phyloP scores from a whole-genome alignment of 768 basidiomycete genomes.

The Peribolospora baueri region DNA sequence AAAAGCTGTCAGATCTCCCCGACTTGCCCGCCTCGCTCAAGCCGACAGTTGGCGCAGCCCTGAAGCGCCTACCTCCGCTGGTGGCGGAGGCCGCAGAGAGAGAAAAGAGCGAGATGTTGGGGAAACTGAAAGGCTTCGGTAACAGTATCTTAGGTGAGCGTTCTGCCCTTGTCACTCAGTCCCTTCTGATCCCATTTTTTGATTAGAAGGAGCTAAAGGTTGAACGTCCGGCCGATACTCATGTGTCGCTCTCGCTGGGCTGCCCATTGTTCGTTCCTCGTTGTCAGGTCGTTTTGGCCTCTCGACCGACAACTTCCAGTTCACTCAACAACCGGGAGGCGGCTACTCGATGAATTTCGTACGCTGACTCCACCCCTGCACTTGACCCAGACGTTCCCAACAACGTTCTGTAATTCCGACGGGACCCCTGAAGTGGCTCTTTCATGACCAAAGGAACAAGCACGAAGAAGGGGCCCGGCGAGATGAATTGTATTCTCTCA shows the following conservation, averaged over 20 bases:
- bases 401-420: too few species aligned
- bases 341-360: conserved; percentile 78
- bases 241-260: too few species aligned
- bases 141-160: conserved; percentile 59
- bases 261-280: not conserved
- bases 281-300: conserved; percentile 64
- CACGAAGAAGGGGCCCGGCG: too few species aligned
- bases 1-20: conserved; percentile 37
- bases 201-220: not conserved
- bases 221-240: too few species aligned
- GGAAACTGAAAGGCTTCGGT: conserved; percentile 74
- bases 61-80: conserved; percentile 38
- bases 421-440: too few species aligned
- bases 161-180: not conserved
- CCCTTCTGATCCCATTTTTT: not conserved
- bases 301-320: conserved; percentile 91
- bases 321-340: conserved; percentile 63
- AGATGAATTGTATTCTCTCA: too few species aligned
- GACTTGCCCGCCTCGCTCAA: conserved; percentile 32
- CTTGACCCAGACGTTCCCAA: too few species aligned
- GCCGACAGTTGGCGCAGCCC: conserved; percentile 27
- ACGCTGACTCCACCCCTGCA: too few species aligned
- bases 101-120: conserved; percentile 77
- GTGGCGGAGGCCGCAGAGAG: conserved; percentile 51
- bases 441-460: too few species aligned